Conservation (phyloP, 352 stramenopile species). For the Pythium pyrilobum region DNA sequence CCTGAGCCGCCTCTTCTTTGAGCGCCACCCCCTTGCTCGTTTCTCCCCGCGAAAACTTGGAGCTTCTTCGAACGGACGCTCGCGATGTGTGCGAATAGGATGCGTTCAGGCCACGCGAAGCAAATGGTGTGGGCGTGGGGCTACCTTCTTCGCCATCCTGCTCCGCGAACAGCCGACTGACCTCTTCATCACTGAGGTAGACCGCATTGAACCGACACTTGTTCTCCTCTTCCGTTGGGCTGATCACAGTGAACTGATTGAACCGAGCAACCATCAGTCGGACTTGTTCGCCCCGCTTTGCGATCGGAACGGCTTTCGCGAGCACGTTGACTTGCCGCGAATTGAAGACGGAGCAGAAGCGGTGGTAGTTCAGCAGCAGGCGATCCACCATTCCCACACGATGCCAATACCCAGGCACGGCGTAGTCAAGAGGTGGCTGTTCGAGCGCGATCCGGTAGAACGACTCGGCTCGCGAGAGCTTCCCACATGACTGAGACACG, state of each 20-base stretch:
- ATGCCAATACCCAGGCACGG: slow-evolving; percentile 51
- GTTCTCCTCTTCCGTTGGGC: slow-evolving; percentile 24
- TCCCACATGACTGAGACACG: slow-evolving; percentile 39
- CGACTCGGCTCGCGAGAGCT: slow-evolving; percentile 39
- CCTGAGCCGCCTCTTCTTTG: not conserved
- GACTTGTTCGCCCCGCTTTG: slow-evolving; percentile 49
- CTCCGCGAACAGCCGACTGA: slow-evolving; percentile 19
- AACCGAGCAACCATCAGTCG: slow-evolving; percentile 48
- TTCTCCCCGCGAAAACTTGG: not conserved
- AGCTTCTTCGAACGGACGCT: not conserved
- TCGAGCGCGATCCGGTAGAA: slow-evolving; percentile 45
- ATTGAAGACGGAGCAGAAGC: slow-evolving; percentile 67
- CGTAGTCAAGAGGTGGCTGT: slow-evolving; percentile 37
- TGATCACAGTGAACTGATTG: slow-evolving; percentile 50
- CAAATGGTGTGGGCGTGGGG: not conserved
- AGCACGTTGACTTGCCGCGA: slow-evolving; percentile 46
- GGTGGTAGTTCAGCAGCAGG: slow-evolving; percentile 64
- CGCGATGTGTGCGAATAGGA: too few relatives aligned
- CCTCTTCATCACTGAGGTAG: slow-evolving; percentile 57
- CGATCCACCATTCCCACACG: slow-evolving; percentile 52
- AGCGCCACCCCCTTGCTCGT: not conserved
- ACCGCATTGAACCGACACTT: slow-evolving; percentile 39
- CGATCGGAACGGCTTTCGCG: slow-evolving; percentile 34
- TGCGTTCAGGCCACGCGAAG: not conserved
- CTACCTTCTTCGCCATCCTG: slow-evolving; percentile 4